Percentiles rank a stretch among this genome's conserved stretches.
Conservation (phyloP, 2,329 filamentous ascomycete genomes). For the Colletotrichum abscissum region DNA sequence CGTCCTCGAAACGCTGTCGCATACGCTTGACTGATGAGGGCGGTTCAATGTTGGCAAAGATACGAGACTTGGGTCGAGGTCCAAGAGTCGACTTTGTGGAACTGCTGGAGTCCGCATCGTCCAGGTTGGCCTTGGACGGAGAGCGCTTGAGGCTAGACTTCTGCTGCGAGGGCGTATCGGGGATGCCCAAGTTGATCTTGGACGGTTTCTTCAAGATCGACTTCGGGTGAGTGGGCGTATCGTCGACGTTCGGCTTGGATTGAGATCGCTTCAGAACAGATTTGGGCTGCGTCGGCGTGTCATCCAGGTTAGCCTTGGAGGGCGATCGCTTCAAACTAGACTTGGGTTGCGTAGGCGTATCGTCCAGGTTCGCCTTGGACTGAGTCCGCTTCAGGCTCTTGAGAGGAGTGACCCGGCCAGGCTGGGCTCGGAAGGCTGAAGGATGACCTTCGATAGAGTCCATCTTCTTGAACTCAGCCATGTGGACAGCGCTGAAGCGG, state of each 20-base stretch:
- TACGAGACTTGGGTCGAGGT: slow-evolving; percentile 20
- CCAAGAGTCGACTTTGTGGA: slow-evolving; percentile 40
- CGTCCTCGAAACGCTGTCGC: slow-evolving; percentile 75
- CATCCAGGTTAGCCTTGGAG: slow-evolving; percentile 47
- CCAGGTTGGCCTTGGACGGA: slow-evolving; percentile 71
- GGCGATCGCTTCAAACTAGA: slow-evolving; percentile 47
- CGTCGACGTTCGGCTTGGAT: slow-evolving; percentile 43
- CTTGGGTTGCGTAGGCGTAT: slow-evolving; percentile 47
- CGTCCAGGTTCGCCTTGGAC: slow-evolving; percentile 57
- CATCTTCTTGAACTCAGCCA: slow-evolving; percentile 96
- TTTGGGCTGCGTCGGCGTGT: slow-evolving; percentile 37
- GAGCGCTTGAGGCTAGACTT: slow-evolving; percentile 51
- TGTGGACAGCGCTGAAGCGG: slow-evolving; percentile 87
- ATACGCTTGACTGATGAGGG: slow-evolving; percentile 73
- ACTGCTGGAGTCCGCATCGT: slow-evolving; percentile 64
- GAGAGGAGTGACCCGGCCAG: slow-evolving; percentile 63
- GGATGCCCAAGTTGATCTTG: slow-evolving; percentile 72
- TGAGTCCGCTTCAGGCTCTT: slow-evolving; percentile 53
- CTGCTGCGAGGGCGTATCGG: slow-evolving; percentile 50
- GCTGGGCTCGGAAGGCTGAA: slow-evolving; percentile 77
- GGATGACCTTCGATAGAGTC: slow-evolving; percentile 91
- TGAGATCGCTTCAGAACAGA: slow-evolving; percentile 60
- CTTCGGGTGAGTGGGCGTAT: slow-evolving; percentile 36
- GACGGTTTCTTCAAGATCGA: slow-evolving; percentile 59
- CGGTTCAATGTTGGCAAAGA: slow-evolving; percentile 41